phyloP scores from a whole-genome alignment of 2,329 filamentous ascomycete genomes.

The Ascochyta fabae region DNA sequence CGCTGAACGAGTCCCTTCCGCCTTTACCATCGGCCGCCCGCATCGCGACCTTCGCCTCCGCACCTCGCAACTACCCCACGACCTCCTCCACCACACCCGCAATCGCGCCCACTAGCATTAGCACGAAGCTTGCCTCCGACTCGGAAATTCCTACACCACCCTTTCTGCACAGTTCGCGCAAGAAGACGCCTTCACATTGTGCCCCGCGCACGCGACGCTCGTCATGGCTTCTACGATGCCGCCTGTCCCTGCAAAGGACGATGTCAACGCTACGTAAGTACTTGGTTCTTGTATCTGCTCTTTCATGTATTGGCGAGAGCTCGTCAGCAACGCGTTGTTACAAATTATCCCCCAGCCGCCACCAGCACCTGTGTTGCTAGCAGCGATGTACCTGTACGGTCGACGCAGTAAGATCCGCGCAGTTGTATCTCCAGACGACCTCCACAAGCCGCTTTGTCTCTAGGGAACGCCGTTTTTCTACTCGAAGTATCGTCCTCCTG shows the following conservation, averaged over 20 bases:
- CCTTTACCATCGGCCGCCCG: conserved; percentile 9
- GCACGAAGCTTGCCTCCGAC: neutral
- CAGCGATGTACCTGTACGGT: neutral
- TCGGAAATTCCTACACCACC: neutral
- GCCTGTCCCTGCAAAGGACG: conserved; percentile 61
- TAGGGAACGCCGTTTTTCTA: neutral
- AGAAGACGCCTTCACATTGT: conserved; percentile 36
- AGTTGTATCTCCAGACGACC: neutral
- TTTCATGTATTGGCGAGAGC: neutral
- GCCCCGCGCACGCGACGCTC: conserved; percentile 22
- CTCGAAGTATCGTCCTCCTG: neutral
- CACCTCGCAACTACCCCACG: conserved; percentile 11
- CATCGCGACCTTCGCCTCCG: conserved; percentile 17
- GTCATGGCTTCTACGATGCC: conserved; percentile 47
- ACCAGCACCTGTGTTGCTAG: neutral
- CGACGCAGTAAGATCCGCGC: neutral
- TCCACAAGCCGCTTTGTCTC: neutral
- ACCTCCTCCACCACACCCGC: conserved; percentile 11
- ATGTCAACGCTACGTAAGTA: conserved; percentile 67
- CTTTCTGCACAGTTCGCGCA: conserved; percentile 22
- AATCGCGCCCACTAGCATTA: neutral
- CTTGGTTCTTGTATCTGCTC: neutral
- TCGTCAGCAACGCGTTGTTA: neutral
- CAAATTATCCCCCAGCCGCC: neutral
- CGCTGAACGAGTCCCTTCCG: neutral